These are phyloP conservation scores for Auricularia heimuer DNA, from an alignment of 768 basidiomycete species.

Conservation along the genomic window DNA sequence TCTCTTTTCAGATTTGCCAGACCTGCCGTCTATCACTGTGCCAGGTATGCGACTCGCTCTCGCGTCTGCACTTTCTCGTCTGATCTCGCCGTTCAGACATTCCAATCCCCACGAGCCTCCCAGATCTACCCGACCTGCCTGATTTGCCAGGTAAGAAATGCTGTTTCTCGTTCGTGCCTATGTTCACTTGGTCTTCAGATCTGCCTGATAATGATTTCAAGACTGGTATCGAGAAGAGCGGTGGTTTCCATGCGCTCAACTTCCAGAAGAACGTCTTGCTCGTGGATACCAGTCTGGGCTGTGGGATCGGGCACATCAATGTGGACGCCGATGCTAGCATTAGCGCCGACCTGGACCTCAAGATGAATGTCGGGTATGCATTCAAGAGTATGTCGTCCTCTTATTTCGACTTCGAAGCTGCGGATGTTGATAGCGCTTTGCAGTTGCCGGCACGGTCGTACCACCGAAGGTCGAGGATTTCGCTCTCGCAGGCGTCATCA, in stretches of 20 bases:
- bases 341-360: not conserved
- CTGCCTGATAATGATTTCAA: not conserved
- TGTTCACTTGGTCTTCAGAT: not conserved
- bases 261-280: not conserved
- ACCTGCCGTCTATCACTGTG: not conserved
- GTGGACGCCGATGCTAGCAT: not conserved
- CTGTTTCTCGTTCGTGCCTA: no score
- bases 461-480: not conserved
- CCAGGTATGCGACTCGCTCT: not conserved
- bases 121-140: no score
- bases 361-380: not conserved
- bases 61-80: no score
- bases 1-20: not conserved
- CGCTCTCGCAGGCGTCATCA: not conserved
- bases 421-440: no score
- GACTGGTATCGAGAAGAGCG: not conserved
- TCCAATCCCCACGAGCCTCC: no score
- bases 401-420: no score
- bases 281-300: not conserved
- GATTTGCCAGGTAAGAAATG: no score
- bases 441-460: not conserved
- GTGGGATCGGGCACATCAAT: not conserved
- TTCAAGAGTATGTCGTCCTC: not conserved
- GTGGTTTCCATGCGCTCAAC: not conserved
- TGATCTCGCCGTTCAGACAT: no score